Evolutionary conservation across 169 alveolate genomes (phyloP), one percentile per base, ranked within the genome.

Genomic region (Perkinsus marinus): DNA sequence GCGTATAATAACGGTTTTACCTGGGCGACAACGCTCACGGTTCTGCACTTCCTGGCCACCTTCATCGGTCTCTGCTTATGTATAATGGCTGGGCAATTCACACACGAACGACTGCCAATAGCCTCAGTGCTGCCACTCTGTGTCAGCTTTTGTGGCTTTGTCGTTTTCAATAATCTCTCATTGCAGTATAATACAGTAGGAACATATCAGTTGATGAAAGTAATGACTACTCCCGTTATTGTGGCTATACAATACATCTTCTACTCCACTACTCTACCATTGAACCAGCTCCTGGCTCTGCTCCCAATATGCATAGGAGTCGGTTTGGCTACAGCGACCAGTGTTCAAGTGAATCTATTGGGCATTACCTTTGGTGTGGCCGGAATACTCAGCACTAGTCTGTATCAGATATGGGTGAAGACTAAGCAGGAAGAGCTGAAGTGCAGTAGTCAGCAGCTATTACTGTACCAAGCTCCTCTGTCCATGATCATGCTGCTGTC

Each of bases 391-490:
- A 47, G 90, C 16, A 91, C 92, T 2, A 22, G 43, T 37, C 90
- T 91, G 39, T 91, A 91, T 46, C 92, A 91, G 90, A 91, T 91
- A 0, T 91, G 92, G 92, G 92, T 91, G 39, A 91, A 91, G 90
- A 43, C 57, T 0, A 68, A 39, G 68, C 92, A 91, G 90, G 57
- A 36, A 6, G 68, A 39, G 39, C 43, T 91, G 69, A 43, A 91
- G 90, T 46, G 68, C 43, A 91, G 39, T n/a, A 36, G 90, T 39
- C 68, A 36, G 34, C 92, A 91, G 90, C 92, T 91, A 39, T 34
- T 91, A 68, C 30, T 36, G 39, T 46, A 91, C 90, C 92, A 91
- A 39, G n/a, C 68, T 22, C 39, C 43, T 22, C 89, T 91, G 39
- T 57, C 90, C n/a, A 26, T n/a, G 39, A 0, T 47, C 39, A 57